Evolutionary conservation across 2,329 filamentous ascomycete species (phyloP), one percentile per base, ranked within the genome.

Genomic region (Stemphylium lycopersici): DNA sequence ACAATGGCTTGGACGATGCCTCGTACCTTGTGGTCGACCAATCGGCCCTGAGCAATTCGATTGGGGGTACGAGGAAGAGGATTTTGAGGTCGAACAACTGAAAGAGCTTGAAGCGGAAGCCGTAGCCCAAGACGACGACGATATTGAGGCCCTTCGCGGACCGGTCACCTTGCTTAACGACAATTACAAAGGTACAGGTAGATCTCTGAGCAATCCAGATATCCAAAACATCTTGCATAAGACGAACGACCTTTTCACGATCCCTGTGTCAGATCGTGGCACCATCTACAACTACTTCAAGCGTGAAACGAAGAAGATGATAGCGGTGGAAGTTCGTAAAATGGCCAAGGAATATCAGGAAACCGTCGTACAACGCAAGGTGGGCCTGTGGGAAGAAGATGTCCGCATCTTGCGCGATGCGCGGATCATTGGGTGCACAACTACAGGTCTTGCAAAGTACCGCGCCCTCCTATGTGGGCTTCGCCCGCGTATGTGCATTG

Each of bases 391-490:
- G 80, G 81, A 87, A 53, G 78, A 80, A 32, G 83, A 84, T 47
- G 78, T 83, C 31, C 83, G 84, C 45, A 44, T 71, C 4, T 58
- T 71, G 16, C 52, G 58, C 45, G 46, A 62, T 3, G 78, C 83
- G 4, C 84, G 80, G 50, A 70, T 89, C 22, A 81, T 89, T 46
- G 86, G 86, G 7, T 82, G 87, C 79, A 96, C 91, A 0, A 92
- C 89, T 0, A 96, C 91, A 0, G 90, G 91, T 1, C 70, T 96
- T 7, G 88, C 87, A 73, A 96, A 96, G 63, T 93, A 95, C 57
- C 85, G 90, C 3, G 84, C 83, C 1, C 78, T 93, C 2, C 78
- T 96, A 18, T 80, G 86, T 0, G 84, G 84, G 2, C 69, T 93
- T 4, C 79, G 83, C 24, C 90, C 91, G 0, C 84, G 80, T 20